phyloP scores from a whole-genome alignment of 768 basidiomycete species.

The Termitomyces sp. region DNA sequence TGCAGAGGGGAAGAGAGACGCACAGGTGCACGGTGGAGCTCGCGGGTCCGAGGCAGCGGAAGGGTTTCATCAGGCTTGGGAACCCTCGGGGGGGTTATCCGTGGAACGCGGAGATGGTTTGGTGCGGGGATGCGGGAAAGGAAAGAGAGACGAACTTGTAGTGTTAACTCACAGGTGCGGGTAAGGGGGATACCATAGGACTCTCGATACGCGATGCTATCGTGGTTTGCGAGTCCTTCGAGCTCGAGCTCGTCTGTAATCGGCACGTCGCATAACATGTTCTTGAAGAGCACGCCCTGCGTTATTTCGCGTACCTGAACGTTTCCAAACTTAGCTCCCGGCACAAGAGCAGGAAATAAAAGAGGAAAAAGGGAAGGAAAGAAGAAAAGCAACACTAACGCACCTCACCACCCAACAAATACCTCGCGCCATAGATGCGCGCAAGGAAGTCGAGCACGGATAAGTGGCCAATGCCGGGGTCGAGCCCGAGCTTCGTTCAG shows the following conservation, averaged over 20 bases:
- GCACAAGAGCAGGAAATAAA: too few species aligned
- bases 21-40: too few species aligned
- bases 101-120: background rate
- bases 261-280: constrained; percentile 62
- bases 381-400: constrained; percentile 3
- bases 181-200: constrained; percentile 50
- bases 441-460: constrained; percentile 72
- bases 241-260: constrained; percentile 56
- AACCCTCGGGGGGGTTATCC: constrained; percentile 94
- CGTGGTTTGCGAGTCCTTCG: constrained; percentile 84
- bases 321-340: too few species aligned
- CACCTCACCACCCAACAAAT: constrained; percentile 53
- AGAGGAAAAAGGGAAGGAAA: too few species aligned
- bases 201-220: constrained; percentile 66
- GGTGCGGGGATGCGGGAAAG: background rate
- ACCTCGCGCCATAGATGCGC: constrained; percentile 47
- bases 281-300: constrained; percentile 47
- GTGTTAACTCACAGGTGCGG: constrained; percentile 78
- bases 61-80: constrained; percentile 63
- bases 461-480: constrained; percentile 88
- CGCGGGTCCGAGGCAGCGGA: constrained; percentile 62
- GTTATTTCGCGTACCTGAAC: constrained; percentile 41
- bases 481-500: constrained; percentile 89
- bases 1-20: too few species aligned
- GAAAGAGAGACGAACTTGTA: constrained; percentile 46